These are phyloP conservation scores for Lactarius trivialis DNA, from an alignment of 768 basidiomycete genomes.

Conservation along the genomic window DNA sequence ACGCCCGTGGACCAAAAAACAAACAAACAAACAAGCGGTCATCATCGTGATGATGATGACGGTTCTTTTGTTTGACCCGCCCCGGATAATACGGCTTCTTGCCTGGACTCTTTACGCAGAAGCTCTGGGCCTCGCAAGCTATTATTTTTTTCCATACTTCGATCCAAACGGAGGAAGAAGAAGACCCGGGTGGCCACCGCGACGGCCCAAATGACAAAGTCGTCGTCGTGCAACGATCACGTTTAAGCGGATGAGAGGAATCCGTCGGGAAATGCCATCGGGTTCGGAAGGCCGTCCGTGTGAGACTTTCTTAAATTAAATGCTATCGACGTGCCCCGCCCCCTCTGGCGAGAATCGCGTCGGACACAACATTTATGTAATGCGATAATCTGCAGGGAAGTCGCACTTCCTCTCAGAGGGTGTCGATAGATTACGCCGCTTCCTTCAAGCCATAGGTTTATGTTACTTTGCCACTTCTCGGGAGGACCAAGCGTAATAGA, in stretches of 20 bases:
- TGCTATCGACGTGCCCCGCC: background rate
- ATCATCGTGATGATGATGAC: background rate
- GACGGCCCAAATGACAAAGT: background rate
- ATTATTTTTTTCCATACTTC: background rate
- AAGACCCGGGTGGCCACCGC: background rate
- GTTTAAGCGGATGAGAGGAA: slow-evolving; percentile 9
- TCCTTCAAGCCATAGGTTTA: background rate
- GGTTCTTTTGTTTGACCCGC: background rate
- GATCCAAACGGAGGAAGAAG: background rate
- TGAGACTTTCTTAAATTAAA: background rate
- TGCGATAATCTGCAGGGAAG: background rate
- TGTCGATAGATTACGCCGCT: background rate
- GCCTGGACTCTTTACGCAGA: background rate
- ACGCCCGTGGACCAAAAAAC: background rate
- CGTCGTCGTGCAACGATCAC: background rate
- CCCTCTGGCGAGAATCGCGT: background rate
- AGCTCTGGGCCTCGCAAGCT: background rate
- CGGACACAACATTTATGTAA: slow-evolving; percentile 13
- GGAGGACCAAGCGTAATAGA: background rate
- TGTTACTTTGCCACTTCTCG: background rate
- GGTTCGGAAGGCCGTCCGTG: slow-evolving; percentile 4
- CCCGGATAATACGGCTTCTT: background rate
- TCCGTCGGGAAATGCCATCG: slow-evolving; percentile 11
- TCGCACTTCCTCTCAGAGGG: background rate
- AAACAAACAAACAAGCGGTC: background rate